Base-by-base conservation (phyloP, 768 basidiomycete genomes). In the Kwoniella sp. region DNA sequence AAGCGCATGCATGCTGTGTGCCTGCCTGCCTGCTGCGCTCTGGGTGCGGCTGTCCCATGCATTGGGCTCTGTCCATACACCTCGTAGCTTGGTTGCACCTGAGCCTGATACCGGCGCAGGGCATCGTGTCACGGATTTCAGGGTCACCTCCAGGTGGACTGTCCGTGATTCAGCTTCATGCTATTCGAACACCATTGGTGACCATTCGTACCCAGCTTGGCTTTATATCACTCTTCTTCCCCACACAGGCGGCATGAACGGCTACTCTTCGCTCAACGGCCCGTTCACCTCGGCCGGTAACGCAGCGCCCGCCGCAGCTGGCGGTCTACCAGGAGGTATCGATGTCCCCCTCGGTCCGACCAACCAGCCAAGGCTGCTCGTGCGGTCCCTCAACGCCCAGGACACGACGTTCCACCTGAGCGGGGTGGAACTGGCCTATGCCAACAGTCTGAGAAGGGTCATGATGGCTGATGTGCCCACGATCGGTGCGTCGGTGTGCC, bases 401-500 rank as follows among this genome's bases (percentile, higher is more conserved):
- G 79, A 82, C 54, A 89, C 91, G 57, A 86, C 89, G 67, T 98
- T 98, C 66, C 85, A 92, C 11, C 78, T 99, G 10, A 87, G 89
- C 73, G 93, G 95, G 81, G 92, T 96, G 31, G 92, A 98, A 76
- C 80, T 96, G 69, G 88, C 87, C 39, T 87, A 93, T 63, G 93
- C 93, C 47, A 99, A 99, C 76, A 92, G 92, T 5, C 70, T 99
- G 33, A 82, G 95, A 64, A 80, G 95, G 63, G 86, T 89, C 32
- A 85, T 96, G 78, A 92, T 96, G 76, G 93, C 95, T 25, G 91
- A 98, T 74, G 84, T 99, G 58, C 88, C 92, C 15, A 98, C 95
- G 52, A 82, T 99, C 57, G 90, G 92, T 90, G 69, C 70, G 87
- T 79, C 1, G 26, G 29, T 22, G 5, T n/a, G 7, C 6, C 26